Evolutionary conservation across 352 stramenopile genomes (phyloP), one percentile per base, ranked within the genome.

Genomic region (Blastocystis sp.): DNA sequence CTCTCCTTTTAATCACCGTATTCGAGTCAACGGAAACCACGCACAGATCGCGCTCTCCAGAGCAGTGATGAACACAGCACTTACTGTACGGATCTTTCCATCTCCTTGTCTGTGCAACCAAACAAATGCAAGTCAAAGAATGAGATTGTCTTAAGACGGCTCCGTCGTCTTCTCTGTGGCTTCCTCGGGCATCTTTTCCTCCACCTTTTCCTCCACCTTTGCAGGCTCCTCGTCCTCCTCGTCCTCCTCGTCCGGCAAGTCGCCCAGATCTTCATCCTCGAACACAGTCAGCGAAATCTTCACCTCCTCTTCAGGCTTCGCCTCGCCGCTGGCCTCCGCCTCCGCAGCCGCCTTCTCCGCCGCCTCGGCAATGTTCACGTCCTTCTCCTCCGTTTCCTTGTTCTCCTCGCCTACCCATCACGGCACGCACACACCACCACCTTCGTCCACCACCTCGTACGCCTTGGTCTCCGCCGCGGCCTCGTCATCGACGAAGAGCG

Each of bases 401-500:
- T 85, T 85, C 55, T 69, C 41, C 26, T 85, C 51, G 29, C 39
- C 71, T 74, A 74, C 1, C 19, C 3, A 39, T 74, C 26, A 74
- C 21, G 26, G 26, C 1, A 2, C 39, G 26, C 26, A 35, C 10
- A 3, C 19, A 74, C 16, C 92, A 37, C 93, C 91, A 74, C 93
- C 91, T 24, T 93, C 90, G 45, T 93, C 93, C 71, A 95, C 92
- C 60, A 95, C 91, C 29, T 93, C 94, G 91, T 96, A 96, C 66
- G 91, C 91, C 77, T 96, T 94, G 39, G 31, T 80, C n/a, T 95
- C 94, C 88, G 95, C 93, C 78, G 94, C 94, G 90, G 95, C 94
- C 35, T 94, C 94, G 63, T 96, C 94, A 91, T 97, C 94, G 74
- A 93, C 93, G 93, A 97, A 97, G 91, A 97, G 92, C 41, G 93